phyloP scores from a whole-genome alignment of 345 rosid genomes.

The Corymbia maculata region DNA sequence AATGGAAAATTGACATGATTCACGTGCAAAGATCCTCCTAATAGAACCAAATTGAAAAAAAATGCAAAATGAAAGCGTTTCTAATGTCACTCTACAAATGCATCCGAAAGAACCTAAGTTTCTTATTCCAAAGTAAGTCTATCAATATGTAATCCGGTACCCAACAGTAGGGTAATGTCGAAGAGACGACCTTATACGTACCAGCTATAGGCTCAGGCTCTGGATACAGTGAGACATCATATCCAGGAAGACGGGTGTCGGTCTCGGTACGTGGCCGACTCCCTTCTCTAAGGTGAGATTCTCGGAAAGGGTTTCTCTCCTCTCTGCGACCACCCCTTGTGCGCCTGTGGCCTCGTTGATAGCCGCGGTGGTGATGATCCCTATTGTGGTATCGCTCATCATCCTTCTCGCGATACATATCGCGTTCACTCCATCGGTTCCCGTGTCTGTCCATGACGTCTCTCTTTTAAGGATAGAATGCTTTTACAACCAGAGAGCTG shows the following conservation, averaged over 20 bases:
- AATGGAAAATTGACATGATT: background rate
- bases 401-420: background rate
- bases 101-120: background rate
- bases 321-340: background rate
- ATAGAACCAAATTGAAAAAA: background rate
- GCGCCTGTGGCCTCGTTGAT: background rate
- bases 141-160: background rate
- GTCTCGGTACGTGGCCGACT: background rate
- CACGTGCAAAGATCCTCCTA: background rate
- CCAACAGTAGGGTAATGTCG: background rate
- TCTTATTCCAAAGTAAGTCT: background rate
- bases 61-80: background rate
- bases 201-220: background rate
- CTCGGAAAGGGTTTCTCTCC: background rate
- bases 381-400: background rate
- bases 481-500: background rate
- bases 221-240: background rate
- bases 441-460: background rate
- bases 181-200: background rate
- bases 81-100: background rate
- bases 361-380: background rate
- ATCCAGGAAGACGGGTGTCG: background rate
- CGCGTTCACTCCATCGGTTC: background rate
- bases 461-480: background rate
- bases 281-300: background rate